Percentiles rank a stretch among this genome's conserved stretches.
These are phyloP conservation scores for Piromyces sp. DNA, from an alignment of 192 early-diverging fungal genomes.

Conservation along the genomic window DNA sequence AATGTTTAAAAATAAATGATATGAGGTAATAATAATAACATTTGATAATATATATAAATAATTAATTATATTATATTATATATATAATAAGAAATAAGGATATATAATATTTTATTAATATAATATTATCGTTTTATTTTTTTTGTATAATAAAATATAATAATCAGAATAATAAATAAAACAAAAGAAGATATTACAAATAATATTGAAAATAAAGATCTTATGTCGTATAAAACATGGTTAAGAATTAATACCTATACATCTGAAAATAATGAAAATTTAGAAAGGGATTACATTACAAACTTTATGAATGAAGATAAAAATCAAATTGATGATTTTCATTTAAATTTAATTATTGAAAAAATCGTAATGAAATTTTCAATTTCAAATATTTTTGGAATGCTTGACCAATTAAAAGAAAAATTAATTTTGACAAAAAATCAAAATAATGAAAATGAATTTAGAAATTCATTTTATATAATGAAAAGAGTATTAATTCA, in stretches of 20 bases:
- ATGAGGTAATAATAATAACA: background rate
- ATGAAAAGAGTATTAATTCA: background rate
- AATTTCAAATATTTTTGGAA: background rate
- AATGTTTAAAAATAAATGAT: background rate
- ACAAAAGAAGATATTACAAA: background rate
- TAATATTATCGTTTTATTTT: background rate
- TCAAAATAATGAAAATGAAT: background rate
- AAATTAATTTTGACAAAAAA: background rate
- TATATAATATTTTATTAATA: no score
- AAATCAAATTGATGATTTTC: background rate
- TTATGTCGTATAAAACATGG: background rate
- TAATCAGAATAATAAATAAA: background rate
- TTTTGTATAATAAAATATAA: background rate
- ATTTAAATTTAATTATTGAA: background rate
- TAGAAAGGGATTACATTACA: background rate
- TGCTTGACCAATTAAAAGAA: background rate
- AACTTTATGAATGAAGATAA: background rate
- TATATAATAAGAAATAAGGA: no score
- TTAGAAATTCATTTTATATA: background rate
- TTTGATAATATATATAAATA: no score
- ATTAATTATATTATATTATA: no score
- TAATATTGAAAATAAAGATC: background rate
- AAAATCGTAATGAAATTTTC: background rate
- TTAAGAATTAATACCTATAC: background rate
- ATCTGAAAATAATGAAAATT: background rate